A percentile compares a stretch with the other conserved stretches of the same genome.
Conservation (phyloP, 495 filamentous ascomycete species). For the Hypoxylon fuscum region DNA sequence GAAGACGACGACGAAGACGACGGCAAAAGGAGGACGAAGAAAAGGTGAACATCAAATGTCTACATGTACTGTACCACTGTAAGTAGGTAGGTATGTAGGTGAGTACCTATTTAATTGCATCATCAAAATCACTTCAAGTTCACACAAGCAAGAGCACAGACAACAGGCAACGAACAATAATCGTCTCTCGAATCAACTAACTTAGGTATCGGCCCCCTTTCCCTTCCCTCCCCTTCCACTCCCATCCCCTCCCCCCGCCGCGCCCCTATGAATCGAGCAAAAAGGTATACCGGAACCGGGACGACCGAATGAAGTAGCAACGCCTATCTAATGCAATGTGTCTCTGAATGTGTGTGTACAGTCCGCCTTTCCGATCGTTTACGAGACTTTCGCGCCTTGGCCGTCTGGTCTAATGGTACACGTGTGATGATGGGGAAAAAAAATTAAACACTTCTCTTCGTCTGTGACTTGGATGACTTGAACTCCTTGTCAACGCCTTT, state of each 20-base stretch:
- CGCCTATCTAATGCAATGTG: slow-evolving; percentile 47
- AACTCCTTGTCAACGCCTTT: slow-evolving; percentile 31
- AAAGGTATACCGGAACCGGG: background rate
- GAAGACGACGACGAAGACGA: no score
- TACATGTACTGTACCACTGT: no score
- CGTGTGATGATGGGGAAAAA: slow-evolving; percentile 17
- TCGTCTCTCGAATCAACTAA: slow-evolving; percentile 3
- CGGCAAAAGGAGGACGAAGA: no score
- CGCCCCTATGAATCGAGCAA: background rate
- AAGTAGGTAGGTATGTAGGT: no score
- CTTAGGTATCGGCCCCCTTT: slow-evolving; percentile 33
- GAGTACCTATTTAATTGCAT: no score
- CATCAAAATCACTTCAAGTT: no score
- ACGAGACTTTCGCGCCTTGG: background rate
- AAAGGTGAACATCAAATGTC: no score
- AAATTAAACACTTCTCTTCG: background rate
- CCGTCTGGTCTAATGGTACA: slow-evolving; percentile 33
- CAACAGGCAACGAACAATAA: no score
- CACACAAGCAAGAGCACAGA: no score
- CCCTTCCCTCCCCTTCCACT: slow-evolving; percentile 1
- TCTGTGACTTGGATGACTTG: slow-evolving; percentile 18
- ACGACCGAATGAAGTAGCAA: slow-evolving; percentile 18
- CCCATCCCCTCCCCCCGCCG: background rate
- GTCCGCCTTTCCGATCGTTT: no score
- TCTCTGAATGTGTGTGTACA: no score